phyloP scores from a whole-genome alignment of 2,329 filamentous ascomycete genomes.

The Fusarium lateritium region DNA sequence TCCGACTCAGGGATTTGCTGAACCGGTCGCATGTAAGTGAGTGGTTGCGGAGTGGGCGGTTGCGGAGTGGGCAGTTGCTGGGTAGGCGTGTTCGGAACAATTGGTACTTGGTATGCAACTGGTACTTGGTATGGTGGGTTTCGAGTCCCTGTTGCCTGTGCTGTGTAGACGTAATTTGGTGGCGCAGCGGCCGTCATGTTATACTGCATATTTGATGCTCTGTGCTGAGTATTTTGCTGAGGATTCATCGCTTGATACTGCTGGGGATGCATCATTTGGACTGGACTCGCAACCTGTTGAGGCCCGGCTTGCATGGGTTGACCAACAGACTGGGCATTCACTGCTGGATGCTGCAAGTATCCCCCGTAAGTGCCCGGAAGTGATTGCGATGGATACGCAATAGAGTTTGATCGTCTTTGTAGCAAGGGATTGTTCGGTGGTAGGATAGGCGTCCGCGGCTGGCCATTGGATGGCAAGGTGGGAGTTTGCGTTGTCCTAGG shows the following conservation, averaged over 20 bases:
- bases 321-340: constrained; percentile 14
- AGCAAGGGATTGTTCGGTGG: constrained; percentile 15
- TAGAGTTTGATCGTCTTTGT: constrained; percentile 33
- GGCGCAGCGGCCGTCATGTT: neutral
- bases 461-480: constrained; percentile 16
- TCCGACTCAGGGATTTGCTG: constrained; percentile 51
- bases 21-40: neutral
- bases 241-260: constrained; percentile 18
- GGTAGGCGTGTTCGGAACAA: too few species aligned
- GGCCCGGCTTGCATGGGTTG: constrained; percentile 6
- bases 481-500: constrained; percentile 15
- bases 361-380: constrained; percentile 13
- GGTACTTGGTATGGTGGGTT: constrained; percentile 16
- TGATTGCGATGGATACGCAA: constrained; percentile 31
- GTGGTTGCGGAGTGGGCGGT: too few species aligned
- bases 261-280: constrained; percentile 5
- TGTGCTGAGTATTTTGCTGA: constrained; percentile 12
- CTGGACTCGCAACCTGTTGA: constrained; percentile 13
- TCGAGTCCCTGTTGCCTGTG: constrained; percentile 1
- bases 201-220: constrained; percentile 15
- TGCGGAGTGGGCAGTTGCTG: too few species aligned
- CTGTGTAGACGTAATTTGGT: constrained; percentile 12
- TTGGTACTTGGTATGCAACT: neutral
- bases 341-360: constrained; percentile 5
- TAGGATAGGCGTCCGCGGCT: constrained; percentile 10